phyloP scores from a whole-genome alignment of 306 rosid genomes.

The Begonia loranthoides region DNA sequence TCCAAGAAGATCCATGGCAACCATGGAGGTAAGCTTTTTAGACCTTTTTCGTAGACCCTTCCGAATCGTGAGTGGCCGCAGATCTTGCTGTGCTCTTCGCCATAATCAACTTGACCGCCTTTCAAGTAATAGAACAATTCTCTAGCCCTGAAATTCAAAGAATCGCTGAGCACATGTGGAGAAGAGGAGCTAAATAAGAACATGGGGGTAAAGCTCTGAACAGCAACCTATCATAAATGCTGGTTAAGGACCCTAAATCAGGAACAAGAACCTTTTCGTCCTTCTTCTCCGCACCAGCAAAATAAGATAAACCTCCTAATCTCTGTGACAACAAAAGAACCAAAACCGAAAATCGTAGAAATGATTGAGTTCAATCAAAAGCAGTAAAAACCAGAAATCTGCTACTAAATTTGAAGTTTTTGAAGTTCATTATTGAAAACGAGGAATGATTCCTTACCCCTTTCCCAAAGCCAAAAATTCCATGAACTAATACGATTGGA shows the following conservation, averaged over 20 bases:
- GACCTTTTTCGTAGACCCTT: constrained; percentile 67
- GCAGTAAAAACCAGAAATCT: too few relatives aligned
- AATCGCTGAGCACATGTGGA: background rate
- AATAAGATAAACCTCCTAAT: constrained; percentile 78
- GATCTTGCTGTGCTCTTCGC: constrained; percentile 83
- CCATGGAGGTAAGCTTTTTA: background rate
- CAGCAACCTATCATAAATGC: constrained; percentile 63
- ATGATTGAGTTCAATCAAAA: too few relatives aligned
- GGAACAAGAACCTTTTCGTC: constrained; percentile 96
- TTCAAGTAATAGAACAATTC: constrained; percentile 91
- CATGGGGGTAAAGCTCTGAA: background rate
- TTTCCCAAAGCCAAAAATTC: constrained; percentile 96
- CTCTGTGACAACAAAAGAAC: constrained; percentile 25
- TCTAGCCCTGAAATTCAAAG: constrained; percentile 52
- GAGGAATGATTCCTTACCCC: constrained; percentile 34
- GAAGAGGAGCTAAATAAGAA: background rate
- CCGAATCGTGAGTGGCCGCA: constrained; percentile 84
- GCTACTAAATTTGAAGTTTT: too few relatives aligned
- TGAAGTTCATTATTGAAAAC: background rate
- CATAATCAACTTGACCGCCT: constrained; percentile 93
- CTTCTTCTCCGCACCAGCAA: constrained; percentile 95
- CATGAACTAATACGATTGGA: constrained; percentile 90
- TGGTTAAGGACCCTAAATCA: constrained; percentile 92
- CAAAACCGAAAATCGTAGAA: background rate
- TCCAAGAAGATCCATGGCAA: background rate